These are phyloP conservation scores for Pichia manshurica DNA, from an alignment of 805 yeast genomes.

Conservation along the genomic window DNA sequence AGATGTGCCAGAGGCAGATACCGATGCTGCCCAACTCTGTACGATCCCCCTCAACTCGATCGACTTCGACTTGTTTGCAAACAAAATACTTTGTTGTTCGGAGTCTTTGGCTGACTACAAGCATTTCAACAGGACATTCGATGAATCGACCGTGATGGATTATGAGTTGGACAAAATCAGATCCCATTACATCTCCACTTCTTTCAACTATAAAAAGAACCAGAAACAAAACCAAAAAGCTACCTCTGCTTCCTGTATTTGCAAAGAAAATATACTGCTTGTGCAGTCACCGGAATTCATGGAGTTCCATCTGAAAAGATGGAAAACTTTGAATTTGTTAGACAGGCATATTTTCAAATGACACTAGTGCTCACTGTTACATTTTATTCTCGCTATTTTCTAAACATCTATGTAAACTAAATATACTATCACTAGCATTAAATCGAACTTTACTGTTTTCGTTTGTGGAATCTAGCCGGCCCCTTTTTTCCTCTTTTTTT, in stretches of 20 bases:
- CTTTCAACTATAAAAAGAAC: not conserved
- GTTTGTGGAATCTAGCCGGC: too few relatives aligned
- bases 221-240: not conserved
- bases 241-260: not conserved
- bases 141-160: not conserved
- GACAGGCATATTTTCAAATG: constrained; percentile 21
- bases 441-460: too few relatives aligned
- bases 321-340: constrained; percentile 19
- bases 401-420: too few relatives aligned
- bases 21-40: too few relatives aligned
- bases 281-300: constrained; percentile 21
- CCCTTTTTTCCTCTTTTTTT: too few relatives aligned
- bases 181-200: not conserved
- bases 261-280: constrained; percentile 8
- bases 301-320: constrained; percentile 21
- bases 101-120: constrained; percentile 12
- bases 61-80: not conserved
- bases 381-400: too few relatives aligned
- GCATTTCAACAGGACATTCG: constrained; percentile 8
- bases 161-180: constrained; percentile 1
- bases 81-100: constrained; percentile 9
- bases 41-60: not conserved
- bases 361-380: too few relatives aligned
- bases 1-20: too few relatives aligned
- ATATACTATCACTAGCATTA: too few relatives aligned